Evolutionary conservation across 441 rosid species (phyloP).

Genomic region (Croton setiger): DNA sequence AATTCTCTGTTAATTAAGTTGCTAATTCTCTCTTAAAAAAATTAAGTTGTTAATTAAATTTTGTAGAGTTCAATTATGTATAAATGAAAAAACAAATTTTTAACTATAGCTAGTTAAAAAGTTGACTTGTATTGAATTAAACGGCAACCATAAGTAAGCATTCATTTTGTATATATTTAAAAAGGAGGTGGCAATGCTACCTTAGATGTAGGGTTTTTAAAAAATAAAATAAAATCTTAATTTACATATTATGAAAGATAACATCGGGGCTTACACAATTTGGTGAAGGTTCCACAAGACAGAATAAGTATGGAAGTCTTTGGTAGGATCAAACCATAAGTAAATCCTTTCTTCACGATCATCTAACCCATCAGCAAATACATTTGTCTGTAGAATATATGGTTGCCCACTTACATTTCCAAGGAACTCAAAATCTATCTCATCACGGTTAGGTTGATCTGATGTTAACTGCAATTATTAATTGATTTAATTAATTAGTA

Average conservation of each 20-base stretch:
- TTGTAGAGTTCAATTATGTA: too few species aligned
- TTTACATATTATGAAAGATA: background rate
- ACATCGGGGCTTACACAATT: conserved; percentile 54
- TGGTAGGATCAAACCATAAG: conserved; percentile 88
- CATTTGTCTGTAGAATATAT: conserved; percentile 73
- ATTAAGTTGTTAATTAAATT: too few species aligned
- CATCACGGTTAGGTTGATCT: conserved; percentile 69
- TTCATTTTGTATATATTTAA: too few species aligned
- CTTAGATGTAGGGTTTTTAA: too few species aligned
- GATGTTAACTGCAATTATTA: conserved; percentile 56
- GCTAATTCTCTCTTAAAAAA: too few species aligned
- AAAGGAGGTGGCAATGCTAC: too few species aligned
- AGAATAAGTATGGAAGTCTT: conserved; percentile 67
- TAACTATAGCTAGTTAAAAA: too few species aligned
- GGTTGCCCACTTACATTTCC: conserved; percentile 69
- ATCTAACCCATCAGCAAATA: conserved; percentile 60
- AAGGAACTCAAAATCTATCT: conserved; percentile 75
- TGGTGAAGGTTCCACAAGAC: conserved; percentile 81
- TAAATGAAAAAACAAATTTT: too few species aligned
- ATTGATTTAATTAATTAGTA: background rate
- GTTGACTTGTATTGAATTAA: too few species aligned
- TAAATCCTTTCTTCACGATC: conserved; percentile 71
- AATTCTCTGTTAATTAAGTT: background rate
- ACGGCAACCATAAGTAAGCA: too few species aligned
- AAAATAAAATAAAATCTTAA: background rate